phyloP scores from a whole-genome alignment of 2,329 filamentous ascomycete species.

The Sclerotinia nivalis region DNA sequence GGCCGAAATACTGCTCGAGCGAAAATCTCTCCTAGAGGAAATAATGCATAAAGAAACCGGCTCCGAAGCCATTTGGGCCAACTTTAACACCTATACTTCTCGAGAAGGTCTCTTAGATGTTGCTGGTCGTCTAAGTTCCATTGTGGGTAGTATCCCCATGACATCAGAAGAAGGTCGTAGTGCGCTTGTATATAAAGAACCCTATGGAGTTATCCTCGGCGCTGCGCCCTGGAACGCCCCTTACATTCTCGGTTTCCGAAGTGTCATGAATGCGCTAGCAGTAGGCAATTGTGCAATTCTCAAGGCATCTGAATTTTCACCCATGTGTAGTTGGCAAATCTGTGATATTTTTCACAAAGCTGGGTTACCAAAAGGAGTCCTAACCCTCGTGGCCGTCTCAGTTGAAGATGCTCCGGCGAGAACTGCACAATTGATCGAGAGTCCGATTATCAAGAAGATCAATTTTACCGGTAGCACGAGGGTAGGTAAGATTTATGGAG shows the following conservation, averaged over 20 bases:
- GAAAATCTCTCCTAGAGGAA: conserved; percentile 53
- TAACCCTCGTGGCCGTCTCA: conserved; percentile 70
- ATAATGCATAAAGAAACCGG: conserved; percentile 60
- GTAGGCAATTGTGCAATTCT: conserved; percentile 75
- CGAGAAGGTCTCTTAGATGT: conserved; percentile 47
- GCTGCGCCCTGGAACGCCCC: conserved; percentile 78
- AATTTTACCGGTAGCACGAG: conserved; percentile 81
- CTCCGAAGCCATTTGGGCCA: conserved; percentile 41
- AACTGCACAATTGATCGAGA: conserved; percentile 66
- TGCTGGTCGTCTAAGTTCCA: conserved; percentile 45
- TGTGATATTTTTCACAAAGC: conserved; percentile 68
- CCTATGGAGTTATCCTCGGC: conserved; percentile 74
- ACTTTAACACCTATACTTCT: conserved; percentile 46
- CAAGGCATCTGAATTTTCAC: conserved; percentile 69
- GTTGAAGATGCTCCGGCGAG: conserved; percentile 66
- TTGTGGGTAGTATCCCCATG: conserved; percentile 43
- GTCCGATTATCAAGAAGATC: conserved; percentile 71
- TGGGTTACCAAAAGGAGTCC: conserved; percentile 71
- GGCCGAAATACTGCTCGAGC: conserved; percentile 60
- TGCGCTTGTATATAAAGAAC: conserved; percentile 71
- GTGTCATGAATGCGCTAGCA: conserved; percentile 66
- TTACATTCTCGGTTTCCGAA: conserved; percentile 54
- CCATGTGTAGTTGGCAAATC: conserved; percentile 63
- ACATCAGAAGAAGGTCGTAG: conserved; percentile 49
- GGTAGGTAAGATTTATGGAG: conserved; percentile 72